Evolutionary conservation across 768 basidiomycete species (phyloP).

Genomic region (Termitomyces bulborhizus): DNA sequence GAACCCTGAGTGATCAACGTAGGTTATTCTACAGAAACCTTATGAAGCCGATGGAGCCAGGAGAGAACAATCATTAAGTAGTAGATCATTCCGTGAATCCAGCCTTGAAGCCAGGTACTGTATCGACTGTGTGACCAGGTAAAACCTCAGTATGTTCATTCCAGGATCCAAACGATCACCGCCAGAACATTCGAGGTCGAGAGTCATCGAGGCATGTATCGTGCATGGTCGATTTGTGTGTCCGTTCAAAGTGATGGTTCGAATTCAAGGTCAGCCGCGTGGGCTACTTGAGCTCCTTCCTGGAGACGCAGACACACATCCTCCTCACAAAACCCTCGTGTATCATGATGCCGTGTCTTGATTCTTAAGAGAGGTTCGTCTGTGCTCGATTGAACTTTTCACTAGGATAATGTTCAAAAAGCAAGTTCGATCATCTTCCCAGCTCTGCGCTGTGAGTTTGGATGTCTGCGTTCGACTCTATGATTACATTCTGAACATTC

Average conservation of each 20-base stretch:
- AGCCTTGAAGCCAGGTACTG: neutral
- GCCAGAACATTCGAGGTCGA: neutral
- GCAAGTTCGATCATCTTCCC: constrained; percentile 13
- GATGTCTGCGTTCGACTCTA: neutral
- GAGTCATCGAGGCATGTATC: neutral
- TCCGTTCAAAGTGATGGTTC: no score
- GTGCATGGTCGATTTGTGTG: neutral
- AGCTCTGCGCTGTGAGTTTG: constrained; percentile 34
- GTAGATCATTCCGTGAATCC: no score
- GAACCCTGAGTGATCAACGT: neutral
- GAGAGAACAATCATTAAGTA: no score
- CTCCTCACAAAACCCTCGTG: neutral
- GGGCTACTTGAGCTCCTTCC: neutral
- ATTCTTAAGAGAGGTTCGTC: neutral
- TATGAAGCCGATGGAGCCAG: neutral
- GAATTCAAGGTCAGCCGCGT: neutral
- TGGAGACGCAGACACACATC: neutral
- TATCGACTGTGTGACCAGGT: neutral
- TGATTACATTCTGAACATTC: constrained; percentile 4
- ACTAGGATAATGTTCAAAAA: neutral
- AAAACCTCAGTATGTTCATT: neutral
- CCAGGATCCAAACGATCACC: neutral
- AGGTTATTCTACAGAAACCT: no score
- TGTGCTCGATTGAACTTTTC: neutral
- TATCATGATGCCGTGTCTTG: neutral